Conservation (phyloP, 2,329 filamentous ascomycete genomes). For the Aspergillus fischeri region DNA sequence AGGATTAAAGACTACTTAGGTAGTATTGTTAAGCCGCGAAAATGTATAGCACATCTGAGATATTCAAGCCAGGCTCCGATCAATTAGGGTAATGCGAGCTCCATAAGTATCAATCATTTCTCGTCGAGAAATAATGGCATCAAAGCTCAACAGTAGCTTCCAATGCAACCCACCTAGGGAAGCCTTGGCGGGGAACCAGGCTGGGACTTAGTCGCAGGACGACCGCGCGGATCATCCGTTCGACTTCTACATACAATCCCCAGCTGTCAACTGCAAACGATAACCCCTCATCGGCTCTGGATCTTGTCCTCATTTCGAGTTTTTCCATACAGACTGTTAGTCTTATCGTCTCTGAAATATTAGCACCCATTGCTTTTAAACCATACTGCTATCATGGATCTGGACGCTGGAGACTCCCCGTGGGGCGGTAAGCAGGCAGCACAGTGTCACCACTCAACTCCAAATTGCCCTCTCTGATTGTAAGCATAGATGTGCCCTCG, state of each 20-base stretch:
- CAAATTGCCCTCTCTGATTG: constrained; percentile 20
- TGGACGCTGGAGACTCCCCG: constrained; percentile 45
- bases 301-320: neutral
- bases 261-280: constrained; percentile 6
- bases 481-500: constrained; percentile 43
- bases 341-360: neutral
- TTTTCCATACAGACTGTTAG: neutral
- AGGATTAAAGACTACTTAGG: neutral
- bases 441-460: constrained; percentile 18
- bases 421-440: constrained; percentile 45
- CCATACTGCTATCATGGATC: constrained; percentile 30
- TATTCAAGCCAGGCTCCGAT: neutral
- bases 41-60: neutral
- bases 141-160: neutral
- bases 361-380: neutral
- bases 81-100: neutral
- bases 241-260: constrained; percentile 9
- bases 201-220: constrained; percentile 8
- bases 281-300: neutral
- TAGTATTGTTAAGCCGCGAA: neutral
- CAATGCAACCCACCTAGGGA: neutral
- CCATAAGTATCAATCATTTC: neutral
- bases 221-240: constrained; percentile 11
- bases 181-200: constrained; percentile 11
- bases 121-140: neutral